Evolutionary conservation across 768 basidiomycete genomes (phyloP), one percentile per base, ranked within the genome.

Genomic region (Phylloporus rhodoxanthus): DNA sequence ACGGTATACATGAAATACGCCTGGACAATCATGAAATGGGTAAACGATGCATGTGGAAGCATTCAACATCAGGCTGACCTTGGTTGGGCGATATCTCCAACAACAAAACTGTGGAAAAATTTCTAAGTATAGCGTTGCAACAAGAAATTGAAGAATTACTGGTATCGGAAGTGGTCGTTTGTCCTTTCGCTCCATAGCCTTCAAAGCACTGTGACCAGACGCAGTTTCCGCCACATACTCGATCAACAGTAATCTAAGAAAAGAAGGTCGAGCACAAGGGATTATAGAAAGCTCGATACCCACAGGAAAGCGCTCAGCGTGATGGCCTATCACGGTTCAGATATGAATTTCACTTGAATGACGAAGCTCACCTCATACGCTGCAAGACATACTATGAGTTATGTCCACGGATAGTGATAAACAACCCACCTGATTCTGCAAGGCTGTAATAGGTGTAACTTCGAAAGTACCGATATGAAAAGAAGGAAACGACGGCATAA

Each of bases 1-100:
- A 91, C 68, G 9, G 88, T 84, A 60, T 91, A 85, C 82, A 94
- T 88, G 64, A 95, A 95, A 68, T 94, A 91, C 2, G 85, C 74
- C 81, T 87, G 33, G 21, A 17, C 5, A 50, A 26, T 9, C 19
- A 47, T 45, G 34, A 45, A 39, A 20, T 17, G 21, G 28, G 19
- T 66, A 10, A 59, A 49, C n/a, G 28, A 32, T 14, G 28, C 4
- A 19, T 11, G 7, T 15, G 37, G 46, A 38, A 55, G 15, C 33
- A 26, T 46, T 20, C 8, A 37, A 25, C 21, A 32, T 9, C 19
- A 28, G 25, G 48, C 53, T 23, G 51, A 80, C 84, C 72, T 90
- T 91, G 14, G 87, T 87, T 0, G 89, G 88, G 14, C 88, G 73
- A 63, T 85, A 91, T 59, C 85, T 74, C 81, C 81, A 88, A 61